Conservation (phyloP, 345 rosid genomes). For the Anacardium occidentale region DNA sequence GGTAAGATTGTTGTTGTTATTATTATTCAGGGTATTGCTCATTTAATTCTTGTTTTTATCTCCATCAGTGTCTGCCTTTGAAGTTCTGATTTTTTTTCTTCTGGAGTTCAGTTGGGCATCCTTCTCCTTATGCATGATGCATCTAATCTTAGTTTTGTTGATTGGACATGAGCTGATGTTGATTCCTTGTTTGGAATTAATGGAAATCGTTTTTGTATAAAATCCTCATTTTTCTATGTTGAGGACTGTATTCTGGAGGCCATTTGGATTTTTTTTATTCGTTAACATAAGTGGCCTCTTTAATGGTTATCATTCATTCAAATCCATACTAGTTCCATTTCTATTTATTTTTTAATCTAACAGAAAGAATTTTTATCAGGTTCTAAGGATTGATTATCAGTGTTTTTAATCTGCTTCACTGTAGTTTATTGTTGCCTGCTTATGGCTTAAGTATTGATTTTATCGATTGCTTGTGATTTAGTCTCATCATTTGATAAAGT, state of each 20-base stretch:
- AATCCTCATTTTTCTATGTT: slow-evolving; percentile 5
- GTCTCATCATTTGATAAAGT: neutral
- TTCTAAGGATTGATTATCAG: neutral
- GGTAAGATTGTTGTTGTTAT: too few relatives aligned
- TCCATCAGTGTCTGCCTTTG: neutral
- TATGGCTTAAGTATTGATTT: neutral
- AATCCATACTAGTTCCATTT: slow-evolving; percentile 12
- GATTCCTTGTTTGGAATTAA: neutral
- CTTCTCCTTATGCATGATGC: slow-evolving; percentile 3
- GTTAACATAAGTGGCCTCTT: neutral
- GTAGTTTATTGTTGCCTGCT: slow-evolving; percentile 7
- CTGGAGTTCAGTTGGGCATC: neutral
- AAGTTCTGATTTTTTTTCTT: slow-evolving; percentile 1
- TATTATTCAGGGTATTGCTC: neutral
- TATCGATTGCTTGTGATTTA: slow-evolving; percentile 13
- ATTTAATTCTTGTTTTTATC: slow-evolving; percentile 2
- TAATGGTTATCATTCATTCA: slow-evolving; percentile 11
- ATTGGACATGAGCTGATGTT: neutral
- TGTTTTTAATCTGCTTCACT: neutral
- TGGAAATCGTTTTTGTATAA: neutral
- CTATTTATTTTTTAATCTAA: neutral
- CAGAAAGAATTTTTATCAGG: neutral
- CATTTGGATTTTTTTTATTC: slow-evolving; percentile 1
- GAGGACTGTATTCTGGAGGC: neutral
- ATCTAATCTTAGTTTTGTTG: neutral